Percentiles rank a stretch among this genome's conserved stretches.
These are phyloP conservation scores for Podospora bellae-mahoneyi DNA, from an alignment of 495 filamentous ascomycete genomes.

Conservation along the genomic window DNA sequence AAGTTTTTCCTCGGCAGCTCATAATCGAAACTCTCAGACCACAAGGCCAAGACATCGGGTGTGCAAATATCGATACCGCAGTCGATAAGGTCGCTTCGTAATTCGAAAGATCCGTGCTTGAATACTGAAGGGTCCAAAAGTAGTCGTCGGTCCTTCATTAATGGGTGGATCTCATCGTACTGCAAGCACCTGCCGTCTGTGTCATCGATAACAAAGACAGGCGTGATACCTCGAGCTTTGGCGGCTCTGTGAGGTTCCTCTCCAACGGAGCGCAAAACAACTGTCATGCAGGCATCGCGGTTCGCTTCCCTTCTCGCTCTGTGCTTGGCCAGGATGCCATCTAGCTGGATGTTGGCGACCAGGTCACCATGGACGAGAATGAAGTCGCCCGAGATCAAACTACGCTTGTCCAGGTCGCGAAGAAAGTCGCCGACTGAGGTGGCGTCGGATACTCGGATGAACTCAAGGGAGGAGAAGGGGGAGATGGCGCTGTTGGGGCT, in stretches of 20 bases:
- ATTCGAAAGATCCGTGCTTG: slow-evolving; percentile 65
- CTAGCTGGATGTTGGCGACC: slow-evolving; percentile 85
- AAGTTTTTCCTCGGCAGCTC: slow-evolving; percentile 84
- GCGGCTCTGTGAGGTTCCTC: slow-evolving; percentile 59
- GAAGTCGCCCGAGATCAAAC: slow-evolving; percentile 86
- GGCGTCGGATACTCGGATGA: slow-evolving; percentile 81
- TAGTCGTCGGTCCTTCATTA: slow-evolving; percentile 51
- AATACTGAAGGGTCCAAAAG: slow-evolving; percentile 60
- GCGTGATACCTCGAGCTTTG: slow-evolving; percentile 67
- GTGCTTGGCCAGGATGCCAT: slow-evolving; percentile 72
- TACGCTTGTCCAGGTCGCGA: slow-evolving; percentile 84
- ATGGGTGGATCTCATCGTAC: slow-evolving; percentile 73
- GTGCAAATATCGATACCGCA: slow-evolving; percentile 97
- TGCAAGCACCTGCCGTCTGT: slow-evolving; percentile 78
- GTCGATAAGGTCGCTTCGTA: slow-evolving; percentile 87
- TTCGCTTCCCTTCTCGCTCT: slow-evolving; percentile 75
- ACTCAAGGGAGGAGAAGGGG: slow-evolving; percentile 79
- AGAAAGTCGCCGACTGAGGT: slow-evolving; percentile 89
- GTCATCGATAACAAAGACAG: slow-evolving; percentile 83
- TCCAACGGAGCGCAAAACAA: slow-evolving; percentile 82
- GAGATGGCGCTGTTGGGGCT: slow-evolving; percentile 53
- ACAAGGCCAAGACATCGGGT: slow-evolving; percentile 86
- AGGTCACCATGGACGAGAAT: slow-evolving; percentile 89
- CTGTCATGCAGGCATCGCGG: slow-evolving; percentile 98
- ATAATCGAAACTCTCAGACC: slow-evolving; percentile 98